Evolutionary conservation across 495 filamentous ascomycete species (phyloP), one percentile per base, ranked within the genome.

Genomic region (Parachaetomium inaequale): DNA sequence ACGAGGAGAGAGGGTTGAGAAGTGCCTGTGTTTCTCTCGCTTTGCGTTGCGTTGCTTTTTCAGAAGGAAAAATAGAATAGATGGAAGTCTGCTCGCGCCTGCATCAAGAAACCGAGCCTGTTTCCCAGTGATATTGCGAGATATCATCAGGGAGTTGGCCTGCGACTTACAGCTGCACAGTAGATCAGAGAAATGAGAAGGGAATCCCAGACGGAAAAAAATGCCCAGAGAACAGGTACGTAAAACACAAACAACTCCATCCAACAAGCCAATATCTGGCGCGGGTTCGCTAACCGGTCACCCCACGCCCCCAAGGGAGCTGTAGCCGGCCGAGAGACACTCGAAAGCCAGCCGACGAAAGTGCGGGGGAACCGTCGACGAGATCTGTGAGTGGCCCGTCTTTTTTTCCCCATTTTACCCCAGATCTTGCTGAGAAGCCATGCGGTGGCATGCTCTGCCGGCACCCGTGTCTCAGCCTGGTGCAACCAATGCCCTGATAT

Each of bases 361-460:
- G n/a, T 28, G 56, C 56, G 56, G 56, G 56, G 56, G 17, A 23
- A 58, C 36, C 55, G 55, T 32, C 42, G 19, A 12, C 40, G 17
- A 49, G 21, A 25, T 2, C 17, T 26, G 43, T 5, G 28, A 46
- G 40, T 2, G 6, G 4, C n/a, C 17, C 40, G 15, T 15, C 38
- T 4, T 25, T 2, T 46, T 4, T 25, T 2, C 25, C 7, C 12
- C 7, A 1, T 23, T 10, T 15, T 28, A 51, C 57, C 57, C 57
- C 45, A 42, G 57, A 59, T 59, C 32, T 25, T 0, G 26, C 34
- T 59, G 31, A 21, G 46, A 12, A 17, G 14, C 12, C 26, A 32
- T 58, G 55, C 32, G 34, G 57, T 34, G 32, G n/a, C 47, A 40
- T n/a, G 46, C 46, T 53, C 36, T 45, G 58, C 38, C 38, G 58